Conservation (phyloP, 2,329 filamentous ascomycete genomes). For the Alternaria incomplexa region DNA sequence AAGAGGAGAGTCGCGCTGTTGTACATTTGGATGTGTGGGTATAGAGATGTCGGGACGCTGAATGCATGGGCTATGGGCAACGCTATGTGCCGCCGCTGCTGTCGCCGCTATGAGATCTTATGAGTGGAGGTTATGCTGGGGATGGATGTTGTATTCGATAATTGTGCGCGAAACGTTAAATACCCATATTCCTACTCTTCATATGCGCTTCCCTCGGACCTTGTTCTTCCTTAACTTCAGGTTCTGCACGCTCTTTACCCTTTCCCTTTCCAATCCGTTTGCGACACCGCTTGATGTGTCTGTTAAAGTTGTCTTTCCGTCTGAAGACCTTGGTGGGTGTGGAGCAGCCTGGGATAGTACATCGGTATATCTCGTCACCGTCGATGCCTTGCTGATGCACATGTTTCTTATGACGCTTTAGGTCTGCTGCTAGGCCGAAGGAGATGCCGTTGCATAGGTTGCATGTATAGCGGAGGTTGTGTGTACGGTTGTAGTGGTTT, state of each 20-base stretch:
- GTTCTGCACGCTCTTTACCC: not conserved
- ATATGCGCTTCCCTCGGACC: not conserved
- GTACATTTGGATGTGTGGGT: not conserved
- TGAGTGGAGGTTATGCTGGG: not conserved
- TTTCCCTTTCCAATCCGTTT: not conserved
- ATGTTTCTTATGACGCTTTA: not conserved
- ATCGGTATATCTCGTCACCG: not conserved
- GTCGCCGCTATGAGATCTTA: not conserved
- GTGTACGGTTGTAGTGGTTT: not conserved
- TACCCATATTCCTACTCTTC: not conserved
- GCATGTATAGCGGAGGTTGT: slow-evolving; percentile 2
- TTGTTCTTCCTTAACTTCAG: not conserved
- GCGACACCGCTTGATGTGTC: not conserved
- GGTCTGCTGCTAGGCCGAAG: not conserved
- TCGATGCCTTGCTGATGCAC: not conserved
- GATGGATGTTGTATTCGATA: not conserved
- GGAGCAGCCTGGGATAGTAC: not conserved
- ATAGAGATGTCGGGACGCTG: not conserved
- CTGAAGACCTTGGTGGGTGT: not conserved
- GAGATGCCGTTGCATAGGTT: not conserved
- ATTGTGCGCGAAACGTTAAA: not conserved
- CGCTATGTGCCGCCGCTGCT: not conserved
- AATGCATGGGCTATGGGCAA: not conserved
- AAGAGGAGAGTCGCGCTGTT: not conserved
- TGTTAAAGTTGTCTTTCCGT: not conserved